Evolutionary conservation across 257 asterid species (phyloP).

Genomic region (Salvia miltiorrhiza): DNA sequence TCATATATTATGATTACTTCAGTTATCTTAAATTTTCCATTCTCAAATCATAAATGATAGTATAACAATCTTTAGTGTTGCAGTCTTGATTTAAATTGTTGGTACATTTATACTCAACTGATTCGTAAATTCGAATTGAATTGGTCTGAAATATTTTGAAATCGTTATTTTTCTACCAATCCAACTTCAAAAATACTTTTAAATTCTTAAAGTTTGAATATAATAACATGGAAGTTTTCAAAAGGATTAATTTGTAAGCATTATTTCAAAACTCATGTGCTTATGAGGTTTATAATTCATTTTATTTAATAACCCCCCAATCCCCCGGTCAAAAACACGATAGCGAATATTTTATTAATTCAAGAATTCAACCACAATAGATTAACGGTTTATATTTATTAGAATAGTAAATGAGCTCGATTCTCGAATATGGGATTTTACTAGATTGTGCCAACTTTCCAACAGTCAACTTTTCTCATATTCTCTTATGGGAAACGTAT

Average conservation of each 20-base stretch:
- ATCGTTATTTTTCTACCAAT: too few species aligned
- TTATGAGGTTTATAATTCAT: neutral
- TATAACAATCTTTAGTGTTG: neutral
- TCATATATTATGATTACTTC: neutral
- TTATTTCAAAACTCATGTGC: neutral
- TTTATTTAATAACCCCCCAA: neutral
- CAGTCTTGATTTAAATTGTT: neutral
- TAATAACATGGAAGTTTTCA: neutral
- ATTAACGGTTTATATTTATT: too few species aligned
- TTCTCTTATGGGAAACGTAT: constrained; percentile 1
- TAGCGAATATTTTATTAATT: too few species aligned
- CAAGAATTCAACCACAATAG: neutral
- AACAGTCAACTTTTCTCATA: neutral
- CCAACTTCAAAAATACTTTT: neutral
- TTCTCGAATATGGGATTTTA: neutral
- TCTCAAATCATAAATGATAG: neutral
- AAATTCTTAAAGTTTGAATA: neutral
- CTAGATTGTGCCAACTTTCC: neutral
- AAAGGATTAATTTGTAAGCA: neutral
- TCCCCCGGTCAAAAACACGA: too few species aligned
- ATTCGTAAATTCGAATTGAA: too few species aligned
- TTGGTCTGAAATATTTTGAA: too few species aligned
- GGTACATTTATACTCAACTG: neutral
- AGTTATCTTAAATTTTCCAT: neutral
- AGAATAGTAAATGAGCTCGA: too few species aligned